phyloP scores from a whole-genome alignment of 1,139 yeast species.

The Debaryomycetaceae sp. region DNA sequence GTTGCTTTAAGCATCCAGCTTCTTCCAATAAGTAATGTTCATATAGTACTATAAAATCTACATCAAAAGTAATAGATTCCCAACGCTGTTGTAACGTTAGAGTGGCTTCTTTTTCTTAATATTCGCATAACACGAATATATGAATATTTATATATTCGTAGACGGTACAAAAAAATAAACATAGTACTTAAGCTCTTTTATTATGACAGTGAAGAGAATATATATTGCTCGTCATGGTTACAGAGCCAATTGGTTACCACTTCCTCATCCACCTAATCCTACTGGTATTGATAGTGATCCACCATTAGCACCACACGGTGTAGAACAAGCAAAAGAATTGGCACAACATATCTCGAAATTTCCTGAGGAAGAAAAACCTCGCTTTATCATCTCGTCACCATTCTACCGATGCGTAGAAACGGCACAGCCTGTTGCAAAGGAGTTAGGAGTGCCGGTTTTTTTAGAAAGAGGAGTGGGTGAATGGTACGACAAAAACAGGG shows the following conservation, averaged over 20 bases:
- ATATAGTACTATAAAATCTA: not conserved
- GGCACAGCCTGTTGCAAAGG: conserved; percentile 60
- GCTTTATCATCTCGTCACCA: conserved; percentile 71
- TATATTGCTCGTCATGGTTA: conserved; percentile 71
- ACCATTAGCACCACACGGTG: conserved; percentile 75
- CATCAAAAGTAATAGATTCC: not conserved
- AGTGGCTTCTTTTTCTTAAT: too few relatives aligned
- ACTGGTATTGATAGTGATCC: conserved; percentile 85
- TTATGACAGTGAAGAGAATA: conserved; percentile 44
- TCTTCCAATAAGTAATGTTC: not conserved
- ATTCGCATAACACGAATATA: too few relatives aligned
- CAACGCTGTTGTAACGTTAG: not conserved
- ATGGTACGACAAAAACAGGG: conserved; percentile 59
- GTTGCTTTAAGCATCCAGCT: conserved; percentile 52
- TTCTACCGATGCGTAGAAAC: conserved; percentile 90
- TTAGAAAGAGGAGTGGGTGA: conserved; percentile 75
- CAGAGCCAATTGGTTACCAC: conserved; percentile 78
- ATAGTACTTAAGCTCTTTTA: too few relatives aligned
- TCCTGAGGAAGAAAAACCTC: conserved; percentile 48
- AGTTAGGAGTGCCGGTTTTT: conserved; percentile 52
- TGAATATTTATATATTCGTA: too few relatives aligned
- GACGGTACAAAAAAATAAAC: too few relatives aligned
- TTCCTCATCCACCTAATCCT: conserved; percentile 70
- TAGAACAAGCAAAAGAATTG: conserved; percentile 72
- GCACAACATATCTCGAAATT: conserved; percentile 48